Evolutionary conservation across 768 basidiomycete species (phyloP), one percentile per base, ranked within the genome.

Genomic region (Boletus fagicola): DNA sequence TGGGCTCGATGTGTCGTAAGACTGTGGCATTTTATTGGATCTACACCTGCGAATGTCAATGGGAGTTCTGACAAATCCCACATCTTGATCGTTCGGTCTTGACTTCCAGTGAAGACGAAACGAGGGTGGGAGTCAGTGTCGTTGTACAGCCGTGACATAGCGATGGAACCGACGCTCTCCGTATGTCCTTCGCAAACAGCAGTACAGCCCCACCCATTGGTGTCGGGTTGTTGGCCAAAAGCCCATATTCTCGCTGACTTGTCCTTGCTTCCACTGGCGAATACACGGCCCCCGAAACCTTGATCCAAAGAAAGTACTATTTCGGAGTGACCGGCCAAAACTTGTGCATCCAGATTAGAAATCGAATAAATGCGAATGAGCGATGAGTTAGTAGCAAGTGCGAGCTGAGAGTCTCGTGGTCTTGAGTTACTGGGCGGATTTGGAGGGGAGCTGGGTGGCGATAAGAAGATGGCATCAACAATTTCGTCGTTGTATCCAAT

Each of bases 401-500:
- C 97, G 33, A 98, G 75, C 64, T 92, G 87, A 2, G 85, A 80
- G 69, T 94, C 91, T 51, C 68, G 69, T 24, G 66, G 59, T 40
- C 62, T 54, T 16, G 68, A 49, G 24, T 60, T 56, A 36, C 60
- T 64, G 2, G 69, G 51, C 0, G 62, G 31, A 7, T 66, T 60
- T 30, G 61, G 62, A 8, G 61, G 65, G 20, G 69, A 47, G 22
- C 76, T 69, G 26, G 65, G n/a, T 33, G 79, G 68, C 45, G 82
- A 83, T 57, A 99, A 80, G 75, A 94, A 92, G 28, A 82, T 78
- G 5, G 87, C 83, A 65, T 98, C 97, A 50, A 98, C 89, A 62
- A 98, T 94, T 73, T 98, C 96, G 73, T 99, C 97, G 71, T 98
- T 98, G 80, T 89, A 99, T 0, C 97, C 97, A 65, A 98, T 86